These are phyloP conservation scores for Tetracladium marchalianum DNA, from an alignment of 495 filamentous ascomycete genomes.

Conservation along the genomic window DNA sequence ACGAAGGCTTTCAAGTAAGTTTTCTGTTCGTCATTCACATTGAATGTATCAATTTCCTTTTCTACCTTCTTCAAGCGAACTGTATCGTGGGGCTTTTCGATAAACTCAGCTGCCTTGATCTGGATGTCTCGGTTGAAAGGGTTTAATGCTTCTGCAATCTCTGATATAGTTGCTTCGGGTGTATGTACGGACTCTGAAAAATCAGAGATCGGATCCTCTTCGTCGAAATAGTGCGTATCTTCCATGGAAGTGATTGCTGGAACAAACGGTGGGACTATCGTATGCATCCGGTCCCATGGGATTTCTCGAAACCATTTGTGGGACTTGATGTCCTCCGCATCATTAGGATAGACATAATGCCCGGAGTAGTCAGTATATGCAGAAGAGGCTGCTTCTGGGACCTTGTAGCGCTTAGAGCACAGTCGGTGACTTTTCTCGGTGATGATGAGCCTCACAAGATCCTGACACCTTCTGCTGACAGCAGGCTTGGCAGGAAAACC, in stretches of 20 bases:
- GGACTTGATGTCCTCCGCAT: slow-evolving; percentile 68
- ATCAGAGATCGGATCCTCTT: slow-evolving; percentile 57
- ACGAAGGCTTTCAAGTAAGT: slow-evolving; percentile 29
- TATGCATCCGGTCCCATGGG: slow-evolving; percentile 59
- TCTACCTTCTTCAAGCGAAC: slow-evolving; percentile 33
- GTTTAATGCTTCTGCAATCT: slow-evolving; percentile 21
- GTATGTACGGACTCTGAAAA: slow-evolving; percentile 27
- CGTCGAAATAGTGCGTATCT: slow-evolving; percentile 86
- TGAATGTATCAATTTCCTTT: slow-evolving; percentile 31
- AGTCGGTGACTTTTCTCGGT: slow-evolving; percentile 68
- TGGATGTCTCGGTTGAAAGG: slow-evolving; percentile 28
- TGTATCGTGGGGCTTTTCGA: slow-evolving; percentile 34
- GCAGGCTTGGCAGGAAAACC: slow-evolving; percentile 54
- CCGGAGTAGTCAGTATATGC: slow-evolving; percentile 46
- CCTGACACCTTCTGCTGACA: slow-evolving; percentile 52
- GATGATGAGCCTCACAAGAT: slow-evolving; percentile 67
- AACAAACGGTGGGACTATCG: slow-evolving; percentile 62
- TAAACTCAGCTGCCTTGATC: slow-evolving; percentile 27
- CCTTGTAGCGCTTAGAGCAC: slow-evolving; percentile 56
- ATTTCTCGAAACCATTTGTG: slow-evolving; percentile 65
- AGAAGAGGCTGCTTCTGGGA: slow-evolving; percentile 1
- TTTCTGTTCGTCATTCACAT: slow-evolving; percentile 22
- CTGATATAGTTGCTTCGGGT: slow-evolving; percentile 12
- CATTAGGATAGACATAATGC: slow-evolving; percentile 64
- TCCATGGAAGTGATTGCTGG: slow-evolving; percentile 59